Conservation (phyloP, 139 green algal genomes). For the Tetradesmus lagerheimii region DNA sequence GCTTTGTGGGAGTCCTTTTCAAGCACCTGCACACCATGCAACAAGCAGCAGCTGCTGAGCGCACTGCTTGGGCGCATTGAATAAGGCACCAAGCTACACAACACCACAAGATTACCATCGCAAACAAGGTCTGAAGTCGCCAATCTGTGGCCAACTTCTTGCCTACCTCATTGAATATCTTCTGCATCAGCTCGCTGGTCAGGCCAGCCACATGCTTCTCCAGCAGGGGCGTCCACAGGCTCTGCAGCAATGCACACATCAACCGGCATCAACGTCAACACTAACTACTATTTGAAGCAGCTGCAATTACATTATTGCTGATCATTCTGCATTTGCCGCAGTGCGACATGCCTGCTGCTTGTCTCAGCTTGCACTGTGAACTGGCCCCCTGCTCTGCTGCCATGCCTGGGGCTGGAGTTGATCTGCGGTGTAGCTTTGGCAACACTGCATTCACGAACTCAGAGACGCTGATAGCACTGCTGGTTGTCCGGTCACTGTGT, state of each 20-base stretch:
- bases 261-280: too few species aligned
- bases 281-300: too few species aligned
- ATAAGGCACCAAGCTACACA: background rate
- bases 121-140: background rate
- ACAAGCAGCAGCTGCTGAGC: background rate
- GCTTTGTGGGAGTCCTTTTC: conserved; percentile 15
- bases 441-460: too few species aligned
- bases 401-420: too few species aligned
- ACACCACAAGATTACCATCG: background rate
- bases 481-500: background rate
- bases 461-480: background rate
- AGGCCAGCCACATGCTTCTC: conserved; percentile 47
- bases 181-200: conserved; percentile 34
- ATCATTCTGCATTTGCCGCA: too few species aligned
- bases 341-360: too few species aligned
- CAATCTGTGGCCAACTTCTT: background rate
- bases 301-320: too few species aligned
- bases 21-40: background rate
- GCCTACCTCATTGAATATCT: conserved; percentile 18
- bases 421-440: too few species aligned
- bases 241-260: background rate
- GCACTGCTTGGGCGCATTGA: background rate
- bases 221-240: conserved; percentile 35
- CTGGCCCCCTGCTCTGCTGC: too few species aligned
- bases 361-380: too few species aligned